Conservation (phyloP, 768 basidiomycete genomes). For the Strobilomyces confusus region DNA sequence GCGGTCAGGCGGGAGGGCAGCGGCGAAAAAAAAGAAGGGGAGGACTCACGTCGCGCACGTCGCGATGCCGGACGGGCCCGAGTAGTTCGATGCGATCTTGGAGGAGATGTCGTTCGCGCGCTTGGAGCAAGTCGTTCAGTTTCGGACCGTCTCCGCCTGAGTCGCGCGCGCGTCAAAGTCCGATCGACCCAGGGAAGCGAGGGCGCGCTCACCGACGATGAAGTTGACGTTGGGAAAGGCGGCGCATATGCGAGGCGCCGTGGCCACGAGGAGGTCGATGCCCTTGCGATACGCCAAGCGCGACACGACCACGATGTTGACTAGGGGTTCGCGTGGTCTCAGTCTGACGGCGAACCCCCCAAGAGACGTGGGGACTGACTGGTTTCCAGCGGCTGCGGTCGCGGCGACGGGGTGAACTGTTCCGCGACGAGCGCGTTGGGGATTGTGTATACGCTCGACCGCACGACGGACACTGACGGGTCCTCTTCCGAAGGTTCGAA, state of each 20-base stretch:
- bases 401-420: slow-evolving; percentile 68
- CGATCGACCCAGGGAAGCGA: too few species aligned
- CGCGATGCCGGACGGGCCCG: slow-evolving; percentile 72
- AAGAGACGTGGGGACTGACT: slow-evolving; percentile 38
- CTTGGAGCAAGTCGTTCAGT: slow-evolving; percentile 89
- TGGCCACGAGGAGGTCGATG: slow-evolving; percentile 90
- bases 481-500: slow-evolving; percentile 49
- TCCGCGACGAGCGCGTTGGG: slow-evolving; percentile 89
- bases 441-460: slow-evolving; percentile 79
- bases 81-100: slow-evolving; percentile 92
- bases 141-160: slow-evolving; percentile 94
- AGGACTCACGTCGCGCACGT: slow-evolving; percentile 71
- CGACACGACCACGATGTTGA: slow-evolving; percentile 88
- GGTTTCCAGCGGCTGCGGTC: slow-evolving; percentile 42
- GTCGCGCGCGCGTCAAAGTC: too few species aligned
- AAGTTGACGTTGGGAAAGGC: slow-evolving; percentile 86
- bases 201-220: slow-evolving; percentile 57
- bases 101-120: slow-evolving; percentile 85
- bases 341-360: neutral
- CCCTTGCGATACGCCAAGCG: slow-evolving; percentile 95
- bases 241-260: slow-evolving; percentile 84
- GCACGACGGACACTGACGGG: slow-evolving; percentile 42
- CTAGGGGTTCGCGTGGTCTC: slow-evolving; percentile 38
- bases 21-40: fast-evolving
- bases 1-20: neutral